A percentile compares a stretch with the other conserved stretches of the same genome.
phyloP scores from a whole-genome alignment of 2,329 filamentous ascomycete genomes.

The Colletotrichum siamense region DNA sequence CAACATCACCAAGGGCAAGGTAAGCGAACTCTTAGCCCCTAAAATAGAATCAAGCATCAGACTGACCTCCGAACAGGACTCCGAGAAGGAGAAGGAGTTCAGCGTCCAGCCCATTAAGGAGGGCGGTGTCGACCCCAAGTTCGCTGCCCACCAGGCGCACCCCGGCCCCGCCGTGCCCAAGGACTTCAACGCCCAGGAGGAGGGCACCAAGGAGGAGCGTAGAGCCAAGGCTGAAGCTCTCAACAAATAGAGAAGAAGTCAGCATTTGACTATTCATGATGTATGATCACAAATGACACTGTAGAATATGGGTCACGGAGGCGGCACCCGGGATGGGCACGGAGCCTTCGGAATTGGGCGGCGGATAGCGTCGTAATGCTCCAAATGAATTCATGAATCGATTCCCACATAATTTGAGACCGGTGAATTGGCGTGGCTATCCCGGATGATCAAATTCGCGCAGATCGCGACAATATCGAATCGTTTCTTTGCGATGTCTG shows the following conservation, averaged over 20 bases:
- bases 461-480: neutral
- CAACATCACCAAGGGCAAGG: slow-evolving; percentile 21
- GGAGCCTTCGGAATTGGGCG: neutral
- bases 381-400: slow-evolving; percentile 1
- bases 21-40: neutral
- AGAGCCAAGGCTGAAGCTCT: slow-evolving; percentile 68
- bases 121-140: slow-evolving; percentile 47
- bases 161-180: slow-evolving; percentile 64
- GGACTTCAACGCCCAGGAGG: slow-evolving; percentile 56
- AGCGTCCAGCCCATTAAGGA: slow-evolving; percentile 50
- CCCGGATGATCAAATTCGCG: neutral
- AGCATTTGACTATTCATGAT: neutral
- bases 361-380: slow-evolving; percentile 1
- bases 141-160: slow-evolving; percentile 58
- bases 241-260: slow-evolving; percentile 56
- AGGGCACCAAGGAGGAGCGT: slow-evolving; percentile 73
- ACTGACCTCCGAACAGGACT: slow-evolving; percentile 4
- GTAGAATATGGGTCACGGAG: neutral
- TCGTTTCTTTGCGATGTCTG: neutral
- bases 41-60: neutral
- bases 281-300: slow-evolving; percentile 6
- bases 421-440: neutral
- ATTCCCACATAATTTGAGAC: neutral
- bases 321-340: neutral
- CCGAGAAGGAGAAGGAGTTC: slow-evolving; percentile 47